These are phyloP conservation scores for Clonostachys solani DNA, from an alignment of 2,329 filamentous ascomycete species.

Conservation along the genomic window DNA sequence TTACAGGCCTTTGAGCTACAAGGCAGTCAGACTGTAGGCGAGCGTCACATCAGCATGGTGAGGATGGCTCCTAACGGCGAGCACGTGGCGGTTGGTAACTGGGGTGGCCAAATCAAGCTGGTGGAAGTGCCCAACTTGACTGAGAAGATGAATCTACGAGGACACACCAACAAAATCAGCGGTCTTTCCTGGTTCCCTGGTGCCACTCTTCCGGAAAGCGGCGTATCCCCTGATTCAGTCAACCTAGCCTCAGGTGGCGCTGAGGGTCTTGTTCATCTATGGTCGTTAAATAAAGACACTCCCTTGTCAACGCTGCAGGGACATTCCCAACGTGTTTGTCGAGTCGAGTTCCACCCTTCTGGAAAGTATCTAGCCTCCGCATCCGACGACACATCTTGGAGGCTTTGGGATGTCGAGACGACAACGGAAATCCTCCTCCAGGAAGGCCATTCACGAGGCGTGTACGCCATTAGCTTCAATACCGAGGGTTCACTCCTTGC, in stretches of 20 bases:
- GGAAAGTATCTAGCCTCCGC: constrained; percentile 87
- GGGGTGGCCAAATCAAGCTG: constrained; percentile 84
- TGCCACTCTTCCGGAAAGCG: constrained; percentile 67
- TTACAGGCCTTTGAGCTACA: constrained; percentile 83
- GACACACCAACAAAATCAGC: constrained; percentile 84
- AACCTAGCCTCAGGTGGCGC: constrained; percentile 90
- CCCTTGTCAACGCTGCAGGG: constrained; percentile 79
- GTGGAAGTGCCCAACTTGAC: constrained; percentile 80
- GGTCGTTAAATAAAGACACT: constrained; percentile 83
- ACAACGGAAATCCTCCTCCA: constrained; percentile 81
- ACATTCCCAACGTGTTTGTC: constrained; percentile 82
- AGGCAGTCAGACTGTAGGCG: constrained; percentile 87
- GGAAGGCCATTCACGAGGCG: constrained; percentile 91
- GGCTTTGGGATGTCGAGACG: constrained; percentile 89
- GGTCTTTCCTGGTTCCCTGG: constrained; percentile 88
- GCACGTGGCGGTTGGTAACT: constrained; percentile 84
- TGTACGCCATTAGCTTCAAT: constrained; percentile 88
- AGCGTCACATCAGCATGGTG: constrained; percentile 87
- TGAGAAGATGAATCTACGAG: constrained; percentile 70
- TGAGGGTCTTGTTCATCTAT: constrained; percentile 82
- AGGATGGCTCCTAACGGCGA: constrained; percentile 84
- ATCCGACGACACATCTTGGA: constrained; percentile 95
- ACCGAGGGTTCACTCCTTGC: constrained; percentile 85
- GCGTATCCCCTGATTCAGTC: constrained; percentile 66
- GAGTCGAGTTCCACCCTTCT: constrained; percentile 91